Evolutionary conservation across 2,329 filamentous ascomycete genomes (phyloP), one percentile per base, ranked within the genome.

Genomic region (Cladophialophora bantiana): DNA sequence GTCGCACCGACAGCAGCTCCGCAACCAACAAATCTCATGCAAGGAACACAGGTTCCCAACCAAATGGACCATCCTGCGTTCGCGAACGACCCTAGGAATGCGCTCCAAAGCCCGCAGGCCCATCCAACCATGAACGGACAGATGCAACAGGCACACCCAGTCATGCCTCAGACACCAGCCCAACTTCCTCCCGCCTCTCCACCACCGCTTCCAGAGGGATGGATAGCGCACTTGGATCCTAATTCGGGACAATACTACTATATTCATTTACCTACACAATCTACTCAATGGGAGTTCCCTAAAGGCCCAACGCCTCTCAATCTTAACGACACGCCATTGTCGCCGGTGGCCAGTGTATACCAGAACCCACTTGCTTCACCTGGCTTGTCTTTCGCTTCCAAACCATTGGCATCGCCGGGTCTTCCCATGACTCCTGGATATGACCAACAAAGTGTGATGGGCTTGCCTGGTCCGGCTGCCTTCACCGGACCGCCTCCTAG

Each of bases 221-320:
- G 95, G 95, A 98, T 99, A 75, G 93, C 95, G 20, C 95, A 98
- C 77, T 84, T 98, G 4, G 95, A 99, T 77, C 91, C 93, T 72
- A 97, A 91, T 76, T 98, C 94, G 1, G 95, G 95, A 1, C 94
- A 98, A 76, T 99, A 98, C 79, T 99, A 99, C 78, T 99, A 99
- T 75, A 99, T 99, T 67, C 95, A 99, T 77, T 85, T 99, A 35
- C 91, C 94, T 1, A 94, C 92, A 0, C 95, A 98, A 76, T 93
- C 94, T 2, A 99, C 95, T 0, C 95, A 99, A 77, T 99, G 95
- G 95, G 95, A 99, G 75, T 98, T 98, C 72, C 95, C 95, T 34
- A 98, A 97, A 80, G 94, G 94, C 0, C 94, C 94, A 0, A 97
- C 93, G 31, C 94, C 94, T 0, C 84, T 97, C 62, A 91, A 92